These are phyloP conservation scores for Mycosarcoma mackinlayi DNA, from an alignment of 1,284 basidiomycete species.

Conservation along the genomic window DNA sequence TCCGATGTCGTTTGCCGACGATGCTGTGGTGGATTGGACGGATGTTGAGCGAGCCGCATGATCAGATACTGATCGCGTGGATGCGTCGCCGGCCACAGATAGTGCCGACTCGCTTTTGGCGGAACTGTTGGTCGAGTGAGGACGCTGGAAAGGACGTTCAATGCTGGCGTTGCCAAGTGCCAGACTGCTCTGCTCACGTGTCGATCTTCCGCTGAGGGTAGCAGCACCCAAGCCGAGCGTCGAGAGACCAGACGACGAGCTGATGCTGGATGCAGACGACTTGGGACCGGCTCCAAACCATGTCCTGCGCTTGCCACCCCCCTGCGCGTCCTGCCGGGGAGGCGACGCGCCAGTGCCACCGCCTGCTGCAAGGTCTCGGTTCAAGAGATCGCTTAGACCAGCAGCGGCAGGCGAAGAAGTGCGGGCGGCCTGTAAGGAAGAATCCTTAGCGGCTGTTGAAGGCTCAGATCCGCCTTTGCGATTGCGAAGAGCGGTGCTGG, in stretches of 20 bases:
- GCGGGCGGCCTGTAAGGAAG: conserved; percentile 13
- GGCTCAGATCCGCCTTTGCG: conserved; percentile 26
- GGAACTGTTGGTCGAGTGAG: conserved; percentile 23
- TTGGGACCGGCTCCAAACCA: conserved; percentile 42
- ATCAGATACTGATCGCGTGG: conserved; percentile 27
- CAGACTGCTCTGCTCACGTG: conserved; percentile 55
- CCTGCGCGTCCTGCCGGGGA: conserved; percentile 30
- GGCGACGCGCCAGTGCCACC: conserved; percentile 32
- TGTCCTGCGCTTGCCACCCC: conserved; percentile 41
- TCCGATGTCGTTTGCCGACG: conserved; percentile 1
- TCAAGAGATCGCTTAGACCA: conserved; percentile 45
- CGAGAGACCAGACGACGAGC: conserved; percentile 35
- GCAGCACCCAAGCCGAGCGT: conserved; percentile 29
- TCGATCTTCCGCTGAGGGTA: conserved; percentile 20
- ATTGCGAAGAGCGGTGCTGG: conserved; percentile 29
- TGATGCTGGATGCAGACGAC: conserved; percentile 25
- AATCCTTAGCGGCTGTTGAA: conserved; percentile 9
- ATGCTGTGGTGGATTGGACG: background rate
- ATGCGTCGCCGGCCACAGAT: conserved; percentile 1
- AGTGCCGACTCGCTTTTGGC: conserved; percentile 19
- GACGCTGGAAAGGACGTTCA: conserved; percentile 35
- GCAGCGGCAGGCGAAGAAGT: conserved; percentile 45
- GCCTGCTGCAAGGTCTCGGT: conserved; percentile 42
- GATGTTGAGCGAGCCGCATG: conserved; percentile 6
- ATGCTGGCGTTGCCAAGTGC: conserved; percentile 60